Evolutionary conservation across 192 early-diverging fungal species (phyloP).

Genomic region (Linnemannia exigua): DNA sequence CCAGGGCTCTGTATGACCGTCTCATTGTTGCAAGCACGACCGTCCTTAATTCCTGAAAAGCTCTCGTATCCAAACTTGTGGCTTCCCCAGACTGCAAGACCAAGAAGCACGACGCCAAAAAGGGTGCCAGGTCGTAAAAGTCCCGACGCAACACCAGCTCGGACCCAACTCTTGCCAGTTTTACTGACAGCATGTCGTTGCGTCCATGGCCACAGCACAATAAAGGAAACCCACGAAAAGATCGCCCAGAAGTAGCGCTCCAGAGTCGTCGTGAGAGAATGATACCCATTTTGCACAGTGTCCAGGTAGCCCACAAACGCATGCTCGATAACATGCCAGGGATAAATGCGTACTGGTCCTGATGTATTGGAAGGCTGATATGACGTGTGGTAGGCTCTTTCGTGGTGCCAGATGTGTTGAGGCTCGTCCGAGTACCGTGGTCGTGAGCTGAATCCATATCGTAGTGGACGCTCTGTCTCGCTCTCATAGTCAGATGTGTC

Average conservation of each 20-base stretch:
- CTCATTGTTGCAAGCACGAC: slow-evolving; percentile 13
- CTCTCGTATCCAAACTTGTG: slow-evolving; percentile 6
- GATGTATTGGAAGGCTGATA: neutral
- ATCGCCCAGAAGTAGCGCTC: neutral
- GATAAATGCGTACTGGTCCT: slow-evolving; percentile 13
- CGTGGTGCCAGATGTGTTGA: neutral
- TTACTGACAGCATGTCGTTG: slow-evolving; percentile 13
- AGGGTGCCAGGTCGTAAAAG: slow-evolving; percentile 40
- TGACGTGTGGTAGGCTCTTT: neutral
- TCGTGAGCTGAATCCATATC: neutral
- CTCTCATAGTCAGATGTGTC: neutral
- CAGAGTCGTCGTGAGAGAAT: neutral
- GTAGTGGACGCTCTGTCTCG: neutral
- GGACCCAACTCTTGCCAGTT: slow-evolving; percentile 1
- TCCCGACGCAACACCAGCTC: slow-evolving; percentile 18
- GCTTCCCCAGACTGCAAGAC: slow-evolving; percentile 3
- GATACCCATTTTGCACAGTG: neutral
- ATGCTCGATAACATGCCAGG: slow-evolving; percentile 38
- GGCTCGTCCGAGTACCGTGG: neutral
- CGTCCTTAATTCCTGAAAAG: neutral
- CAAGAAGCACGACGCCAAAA: slow-evolving; percentile 18
- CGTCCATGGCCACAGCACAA: slow-evolving; percentile 29
- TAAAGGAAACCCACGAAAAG: neutral
- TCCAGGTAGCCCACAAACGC: neutral
- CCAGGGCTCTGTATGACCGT: neutral